Percentiles rank a stretch among this genome's conserved stretches.
These are phyloP conservation scores for Penicillium robsamsonii DNA, from an alignment of 495 filamentous ascomycete genomes.

Conservation along the genomic window DNA sequence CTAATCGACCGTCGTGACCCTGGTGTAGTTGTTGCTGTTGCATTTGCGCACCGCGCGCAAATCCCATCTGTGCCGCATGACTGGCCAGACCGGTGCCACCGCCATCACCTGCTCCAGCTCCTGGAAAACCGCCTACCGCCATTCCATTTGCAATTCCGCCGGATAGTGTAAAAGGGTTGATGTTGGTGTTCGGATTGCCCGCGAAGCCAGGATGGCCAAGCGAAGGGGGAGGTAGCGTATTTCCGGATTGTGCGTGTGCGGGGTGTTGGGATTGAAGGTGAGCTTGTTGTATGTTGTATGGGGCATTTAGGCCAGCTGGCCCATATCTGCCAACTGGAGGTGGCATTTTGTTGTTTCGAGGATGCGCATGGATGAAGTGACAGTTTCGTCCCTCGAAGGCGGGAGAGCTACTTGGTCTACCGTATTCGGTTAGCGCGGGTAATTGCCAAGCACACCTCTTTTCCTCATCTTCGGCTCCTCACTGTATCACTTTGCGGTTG, in stretches of 20 bases:
- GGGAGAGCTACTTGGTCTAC: slow-evolving; percentile 23
- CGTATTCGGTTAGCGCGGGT: slow-evolving; percentile 37
- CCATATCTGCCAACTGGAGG: slow-evolving; percentile 52
- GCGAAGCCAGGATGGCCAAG: slow-evolving; percentile 60
- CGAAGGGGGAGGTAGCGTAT: slow-evolving; percentile 58
- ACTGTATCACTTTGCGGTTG: slow-evolving; percentile 16
- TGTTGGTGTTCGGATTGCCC: slow-evolving; percentile 61
- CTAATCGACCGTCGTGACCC: slow-evolving; percentile 47
- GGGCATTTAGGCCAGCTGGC: slow-evolving; percentile 49
- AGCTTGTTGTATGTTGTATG: slow-evolving; percentile 52
- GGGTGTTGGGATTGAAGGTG: slow-evolving; percentile 52
- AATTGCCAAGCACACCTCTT: slow-evolving; percentile 30
- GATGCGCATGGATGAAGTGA: slow-evolving; percentile 20
- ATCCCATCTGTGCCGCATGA: slow-evolving; percentile 83
- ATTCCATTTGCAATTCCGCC: slow-evolving; percentile 54
- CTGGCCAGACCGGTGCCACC: slow-evolving; percentile 83
- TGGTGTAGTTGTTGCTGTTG: slow-evolving; percentile 64
- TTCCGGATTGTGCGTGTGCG: slow-evolving; percentile 51
- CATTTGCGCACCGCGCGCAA: slow-evolving; percentile 70
- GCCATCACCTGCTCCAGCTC: slow-evolving; percentile 54
- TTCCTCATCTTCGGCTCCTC: slow-evolving; percentile 20
- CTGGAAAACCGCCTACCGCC: slow-evolving; percentile 55
- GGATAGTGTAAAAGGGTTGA: slow-evolving; percentile 63
- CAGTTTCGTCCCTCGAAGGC: slow-evolving; percentile 27
- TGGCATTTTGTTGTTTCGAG: slow-evolving; percentile 27